These are phyloP conservation scores for Eucalyptus cloeziana DNA, from an alignment of 345 rosid species.

Conservation along the genomic window DNA sequence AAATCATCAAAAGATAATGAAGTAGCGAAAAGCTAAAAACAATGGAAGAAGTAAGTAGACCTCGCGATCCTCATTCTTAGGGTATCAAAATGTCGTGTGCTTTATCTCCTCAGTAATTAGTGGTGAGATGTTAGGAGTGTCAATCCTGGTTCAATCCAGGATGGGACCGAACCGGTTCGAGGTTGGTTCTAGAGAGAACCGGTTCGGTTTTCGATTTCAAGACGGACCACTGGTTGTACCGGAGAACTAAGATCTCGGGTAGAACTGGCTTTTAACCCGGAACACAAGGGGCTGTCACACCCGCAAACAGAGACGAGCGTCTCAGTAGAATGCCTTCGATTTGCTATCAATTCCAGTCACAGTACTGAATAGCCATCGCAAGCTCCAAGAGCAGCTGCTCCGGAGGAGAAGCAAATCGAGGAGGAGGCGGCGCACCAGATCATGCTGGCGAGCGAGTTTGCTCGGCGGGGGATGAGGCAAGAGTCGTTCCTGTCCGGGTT, in stretches of 20 bases:
- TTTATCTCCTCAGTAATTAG: background rate
- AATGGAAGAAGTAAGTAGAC: background rate
- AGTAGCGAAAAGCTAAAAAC: background rate
- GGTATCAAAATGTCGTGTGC: background rate
- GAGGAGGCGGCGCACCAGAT: background rate
- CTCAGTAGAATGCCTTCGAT: background rate
- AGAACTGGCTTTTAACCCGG: background rate
- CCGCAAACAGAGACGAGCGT: background rate
- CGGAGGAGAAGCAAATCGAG: background rate
- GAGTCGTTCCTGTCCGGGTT: slow-evolving; percentile 35
- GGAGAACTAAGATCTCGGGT: background rate
- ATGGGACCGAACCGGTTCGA: background rate
- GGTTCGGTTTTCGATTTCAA: background rate
- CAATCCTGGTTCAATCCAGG: too few species aligned
- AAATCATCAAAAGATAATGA: background rate
- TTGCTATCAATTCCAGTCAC: background rate
- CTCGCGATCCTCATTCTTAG: background rate
- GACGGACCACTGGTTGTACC: background rate
- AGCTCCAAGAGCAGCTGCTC: background rate
- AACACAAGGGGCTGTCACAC: background rate
- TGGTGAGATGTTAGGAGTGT: background rate
- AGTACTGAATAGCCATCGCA: background rate
- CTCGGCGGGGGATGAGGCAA: slow-evolving; percentile 14
- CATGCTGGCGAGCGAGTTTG: background rate
- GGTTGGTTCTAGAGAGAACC: background rate